Conservation (phyloP, 176 grass and related monocot genomes). For the Triticum aestivum region IWGSC_CS_RefSeq_v2.1 NC_057800.1:685018729-685019228, state of each 20-base stretch:
- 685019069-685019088: no score
- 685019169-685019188: no score
- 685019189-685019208: no score
- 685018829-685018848: neutral
- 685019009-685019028: conserved; percentile 34
- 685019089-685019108: no score
- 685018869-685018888: conserved; percentile 37
- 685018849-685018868: neutral
- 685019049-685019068: no score
- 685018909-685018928: conserved; percentile 16
- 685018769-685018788: neutral
- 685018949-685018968: conserved; percentile 31
- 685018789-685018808: neutral
- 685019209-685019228: no score
- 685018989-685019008: neutral
- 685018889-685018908: conserved; percentile 8
- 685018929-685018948: conserved; percentile 1
- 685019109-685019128: no score
- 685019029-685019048: neutral
- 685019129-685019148: no score
- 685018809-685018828: neutral
- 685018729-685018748: neutral
- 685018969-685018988: conserved; percentile 25
- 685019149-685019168: no score
- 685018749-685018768: neutral